A percentile compares a stretch with the other conserved stretches of the same genome.
Evolutionary conservation across 805 yeast genomes (phyloP).

Genomic region (Spathaspora sp.): DNA sequence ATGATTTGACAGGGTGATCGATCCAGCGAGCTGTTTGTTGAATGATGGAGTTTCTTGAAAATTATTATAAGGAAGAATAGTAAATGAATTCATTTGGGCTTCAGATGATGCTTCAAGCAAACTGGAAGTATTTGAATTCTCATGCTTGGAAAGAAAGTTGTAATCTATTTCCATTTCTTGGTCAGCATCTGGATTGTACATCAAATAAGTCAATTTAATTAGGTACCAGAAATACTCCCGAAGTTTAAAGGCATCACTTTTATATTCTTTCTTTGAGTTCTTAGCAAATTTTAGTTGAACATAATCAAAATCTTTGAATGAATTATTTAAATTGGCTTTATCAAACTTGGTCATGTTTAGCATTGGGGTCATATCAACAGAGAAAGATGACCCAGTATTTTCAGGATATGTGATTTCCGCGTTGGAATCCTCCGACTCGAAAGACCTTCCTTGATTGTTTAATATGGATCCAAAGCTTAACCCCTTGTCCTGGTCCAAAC

Average conservation of each 20-base stretch:
- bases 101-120: background rate
- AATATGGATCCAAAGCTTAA: background rate
- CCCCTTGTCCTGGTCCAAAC: background rate
- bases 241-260: slow-evolving; percentile 23
- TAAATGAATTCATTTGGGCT: background rate
- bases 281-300: slow-evolving; percentile 5
- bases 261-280: slow-evolving; percentile 1
- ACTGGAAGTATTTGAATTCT: background rate
- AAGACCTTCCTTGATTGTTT: background rate
- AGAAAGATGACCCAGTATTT: background rate
- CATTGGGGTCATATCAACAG: slow-evolving; percentile 3
- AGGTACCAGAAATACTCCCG: slow-evolving; percentile 29
- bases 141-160: background rate
- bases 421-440: slow-evolving; percentile 1
- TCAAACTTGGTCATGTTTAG: slow-evolving; percentile 21
- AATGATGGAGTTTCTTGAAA: background rate
- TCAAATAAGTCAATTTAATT: slow-evolving; percentile 20
- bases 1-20: background rate
- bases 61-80: background rate
- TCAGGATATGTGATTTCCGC: background rate
- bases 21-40: background rate
- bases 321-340: slow-evolving; percentile 14
- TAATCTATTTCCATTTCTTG: background rate
- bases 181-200: slow-evolving; percentile 7
- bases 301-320: slow-evolving; percentile 19